A percentile compares a stretch with the other conserved stretches of the same genome.
Evolutionary conservation across 805 yeast species (phyloP).

Genomic region (Yarrowia yakushimensis): DNA sequence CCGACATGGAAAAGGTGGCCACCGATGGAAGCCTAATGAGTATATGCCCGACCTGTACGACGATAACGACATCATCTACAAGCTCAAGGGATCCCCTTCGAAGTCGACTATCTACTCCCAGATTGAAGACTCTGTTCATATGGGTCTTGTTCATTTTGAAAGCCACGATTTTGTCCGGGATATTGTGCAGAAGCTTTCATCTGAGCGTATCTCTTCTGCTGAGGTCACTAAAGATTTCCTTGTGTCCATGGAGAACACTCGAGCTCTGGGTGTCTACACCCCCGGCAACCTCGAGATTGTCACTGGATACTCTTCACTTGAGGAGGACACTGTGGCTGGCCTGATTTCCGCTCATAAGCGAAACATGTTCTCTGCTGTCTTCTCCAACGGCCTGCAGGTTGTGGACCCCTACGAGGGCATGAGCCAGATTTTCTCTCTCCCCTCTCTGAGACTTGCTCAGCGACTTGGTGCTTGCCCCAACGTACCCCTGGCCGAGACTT

Average conservation of each 20-base stretch:
- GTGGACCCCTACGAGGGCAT: slow-evolving; percentile 19
- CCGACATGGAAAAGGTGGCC: neutral
- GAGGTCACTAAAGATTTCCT: neutral
- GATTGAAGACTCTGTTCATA: neutral
- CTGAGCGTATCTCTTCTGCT: neutral
- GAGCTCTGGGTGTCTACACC: slow-evolving; percentile 5
- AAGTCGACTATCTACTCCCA: neutral
- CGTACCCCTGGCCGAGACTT: slow-evolving; percentile 1
- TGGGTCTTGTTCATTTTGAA: slow-evolving; percentile 15
- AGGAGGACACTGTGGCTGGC: neutral
- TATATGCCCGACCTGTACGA: slow-evolving; percentile 6
- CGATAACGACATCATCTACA: neutral
- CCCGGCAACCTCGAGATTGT: neutral
- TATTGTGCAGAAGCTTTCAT: neutral
- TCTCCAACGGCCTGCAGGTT: slow-evolving; percentile 12
- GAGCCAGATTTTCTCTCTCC: slow-evolving; percentile 11
- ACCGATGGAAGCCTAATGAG: slow-evolving; percentile 12
- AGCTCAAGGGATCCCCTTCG: neutral
- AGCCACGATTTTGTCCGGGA: neutral
- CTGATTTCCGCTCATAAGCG: slow-evolving; percentile 11
- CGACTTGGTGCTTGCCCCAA: slow-evolving; percentile 5
- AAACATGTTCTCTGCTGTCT: slow-evolving; percentile 16
- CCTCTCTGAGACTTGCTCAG: slow-evolving; percentile 13
- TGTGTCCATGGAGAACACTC: neutral
- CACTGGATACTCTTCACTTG: neutral